These are phyloP conservation scores for Peronospora farinosa DNA, from an alignment of 352 stramenopile species.

Conservation along the genomic window DNA sequence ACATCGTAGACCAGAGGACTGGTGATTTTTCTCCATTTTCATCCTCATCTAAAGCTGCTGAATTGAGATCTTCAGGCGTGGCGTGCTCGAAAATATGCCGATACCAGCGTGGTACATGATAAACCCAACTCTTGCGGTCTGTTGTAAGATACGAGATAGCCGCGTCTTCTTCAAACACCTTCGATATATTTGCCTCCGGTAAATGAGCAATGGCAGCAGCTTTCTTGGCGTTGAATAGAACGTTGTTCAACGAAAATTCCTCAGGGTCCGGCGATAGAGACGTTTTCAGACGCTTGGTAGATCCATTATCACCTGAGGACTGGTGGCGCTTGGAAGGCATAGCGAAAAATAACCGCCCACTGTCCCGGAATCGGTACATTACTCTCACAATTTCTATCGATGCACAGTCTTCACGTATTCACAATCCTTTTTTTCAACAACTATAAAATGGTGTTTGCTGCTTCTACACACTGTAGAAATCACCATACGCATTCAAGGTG, in stretches of 20 bases:
- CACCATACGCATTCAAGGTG: not conserved
- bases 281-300: slow-evolving; percentile 17
- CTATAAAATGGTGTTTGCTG: slow-evolving; percentile 6
- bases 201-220: slow-evolving; percentile 13
- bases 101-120: slow-evolving; percentile 55
- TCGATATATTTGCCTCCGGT: slow-evolving; percentile 5
- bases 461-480: slow-evolving; percentile 2
- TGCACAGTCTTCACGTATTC: slow-evolving; percentile 1
- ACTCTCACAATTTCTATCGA: no score
- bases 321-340: slow-evolving; percentile 18
- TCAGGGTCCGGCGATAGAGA: slow-evolving; percentile 1
- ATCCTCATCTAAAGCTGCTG: not conserved
- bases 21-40: not conserved
- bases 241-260: slow-evolving; percentile 24
- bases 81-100: slow-evolving; percentile 28
- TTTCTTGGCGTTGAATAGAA: slow-evolving; percentile 21
- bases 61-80: slow-evolving; percentile 10
- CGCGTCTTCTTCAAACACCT: slow-evolving; percentile 29
- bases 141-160: slow-evolving; percentile 29
- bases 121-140: slow-evolving; percentile 49
- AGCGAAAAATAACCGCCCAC: not conserved
- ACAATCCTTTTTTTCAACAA: slow-evolving; percentile 10
- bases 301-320: not conserved
- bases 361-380: not conserved
- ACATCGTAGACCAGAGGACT: slow-evolving; percentile 17